Conservation (phyloP, 495 filamentous ascomycete genomes). For the Podospora pseudocomata region DNA sequence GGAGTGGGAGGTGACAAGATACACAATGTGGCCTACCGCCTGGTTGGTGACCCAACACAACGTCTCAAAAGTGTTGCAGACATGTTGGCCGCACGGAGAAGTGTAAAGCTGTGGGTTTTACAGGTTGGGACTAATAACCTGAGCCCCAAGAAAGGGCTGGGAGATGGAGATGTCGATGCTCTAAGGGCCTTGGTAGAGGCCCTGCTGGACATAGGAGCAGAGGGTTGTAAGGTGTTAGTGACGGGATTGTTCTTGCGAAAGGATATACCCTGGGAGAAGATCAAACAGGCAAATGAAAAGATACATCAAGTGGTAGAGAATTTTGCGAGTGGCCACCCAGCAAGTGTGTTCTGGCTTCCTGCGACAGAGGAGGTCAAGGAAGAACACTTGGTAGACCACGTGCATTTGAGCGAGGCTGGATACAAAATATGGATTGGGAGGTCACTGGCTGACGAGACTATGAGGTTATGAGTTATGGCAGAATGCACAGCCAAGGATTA, state of each 20-base stretch:
- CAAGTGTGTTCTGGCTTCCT: slow-evolving; percentile 15
- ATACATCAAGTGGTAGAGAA: slow-evolving; percentile 10
- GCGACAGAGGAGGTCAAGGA: slow-evolving; percentile 11
- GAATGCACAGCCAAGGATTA: not conserved
- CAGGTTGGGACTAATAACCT: slow-evolving; percentile 36
- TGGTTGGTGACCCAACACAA: slow-evolving; percentile 24
- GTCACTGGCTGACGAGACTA: slow-evolving; percentile 9
- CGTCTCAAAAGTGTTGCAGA: slow-evolving; percentile 21
- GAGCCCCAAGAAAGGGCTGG: slow-evolving; percentile 37
- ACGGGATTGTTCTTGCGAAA: slow-evolving; percentile 20
- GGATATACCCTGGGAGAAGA: slow-evolving; percentile 14
- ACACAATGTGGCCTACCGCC: slow-evolving; percentile 34
- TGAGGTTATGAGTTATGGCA: not conserved
- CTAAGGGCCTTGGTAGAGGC: slow-evolving; percentile 25
- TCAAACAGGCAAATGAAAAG: slow-evolving; percentile 19
- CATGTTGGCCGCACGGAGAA: slow-evolving; percentile 7
- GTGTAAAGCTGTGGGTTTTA: slow-evolving; percentile 31
- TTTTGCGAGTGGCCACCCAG: slow-evolving; percentile 9
- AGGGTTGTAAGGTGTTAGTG: slow-evolving; percentile 16
- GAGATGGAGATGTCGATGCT: slow-evolving; percentile 18
- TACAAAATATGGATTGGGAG: slow-evolving; percentile 26
- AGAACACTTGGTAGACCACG: slow-evolving; percentile 31
- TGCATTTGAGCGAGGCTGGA: slow-evolving; percentile 31
- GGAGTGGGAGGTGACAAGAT: slow-evolving; percentile 33
- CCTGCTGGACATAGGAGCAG: slow-evolving; percentile 13